Conservation (phyloP, 2,329 filamentous ascomycete genomes). For the Talaromyces sp. region DNA sequence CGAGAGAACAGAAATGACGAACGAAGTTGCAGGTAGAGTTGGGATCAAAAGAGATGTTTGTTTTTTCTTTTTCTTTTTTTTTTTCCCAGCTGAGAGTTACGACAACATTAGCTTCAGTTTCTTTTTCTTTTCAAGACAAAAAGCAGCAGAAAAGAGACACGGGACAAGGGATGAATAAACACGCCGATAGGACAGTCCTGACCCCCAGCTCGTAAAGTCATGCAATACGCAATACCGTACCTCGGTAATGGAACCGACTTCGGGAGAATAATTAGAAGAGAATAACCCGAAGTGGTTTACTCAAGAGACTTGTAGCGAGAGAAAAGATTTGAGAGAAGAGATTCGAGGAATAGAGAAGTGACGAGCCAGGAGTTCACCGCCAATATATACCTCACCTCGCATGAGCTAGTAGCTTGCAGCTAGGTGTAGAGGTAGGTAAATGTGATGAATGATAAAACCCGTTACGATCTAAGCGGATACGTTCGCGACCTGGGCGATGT, state of each 20-base stretch:
- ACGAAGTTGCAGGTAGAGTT: background rate
- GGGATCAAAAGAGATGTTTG: background rate
- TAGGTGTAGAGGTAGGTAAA: background rate
- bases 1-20: background rate
- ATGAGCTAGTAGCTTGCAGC: background rate
- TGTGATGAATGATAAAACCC: conserved; percentile 5
- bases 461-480: conserved; percentile 1
- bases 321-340: background rate
- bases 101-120: background rate
- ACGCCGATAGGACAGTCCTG: background rate
- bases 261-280: background rate
- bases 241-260: background rate
- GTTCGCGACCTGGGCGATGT: background rate
- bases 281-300: background rate
- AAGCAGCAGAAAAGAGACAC: background rate
- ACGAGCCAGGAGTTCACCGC: background rate
- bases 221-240: background rate
- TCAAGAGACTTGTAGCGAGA: background rate
- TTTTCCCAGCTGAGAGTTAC: background rate
- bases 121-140: background rate
- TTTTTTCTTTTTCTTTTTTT: conserved; percentile 2
- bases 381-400: background rate
- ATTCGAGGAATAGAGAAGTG: background rate
- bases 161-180: conserved; percentile 4
- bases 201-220: background rate